Base-by-base conservation (phyloP, 257 asterid genomes). In the Nicotiana benthamiana region DNA sequence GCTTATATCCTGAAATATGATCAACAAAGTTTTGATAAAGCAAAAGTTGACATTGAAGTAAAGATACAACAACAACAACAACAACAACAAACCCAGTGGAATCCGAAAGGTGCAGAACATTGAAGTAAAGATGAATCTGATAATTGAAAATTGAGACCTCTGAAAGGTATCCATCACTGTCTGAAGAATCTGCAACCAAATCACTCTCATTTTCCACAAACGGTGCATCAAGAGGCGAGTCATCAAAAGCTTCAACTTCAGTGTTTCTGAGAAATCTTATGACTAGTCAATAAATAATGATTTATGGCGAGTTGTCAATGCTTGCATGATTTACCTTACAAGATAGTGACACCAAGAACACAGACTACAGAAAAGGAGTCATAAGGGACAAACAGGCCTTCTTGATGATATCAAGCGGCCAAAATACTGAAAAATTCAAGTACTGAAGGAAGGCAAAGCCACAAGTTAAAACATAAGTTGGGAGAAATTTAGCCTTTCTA, bases 101-200 rank as follows among this genome's bases (percentile, higher is more conserved):
- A 40, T 40, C 12, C 48, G 12, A 9, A 0, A 40, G 48, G 48
- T 8, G 48, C 48, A 9, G 48, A 40, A 67, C 84, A 27, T 48
- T 80, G n/a, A 76, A 80, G 70, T 64, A 83, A 61, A 54, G 36
- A 77, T 48, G n/a, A 40, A 40, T 40, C 48, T 9, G 48, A 40
- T 9, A 66, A 80, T 82, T 80, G 77, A 60, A 84, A 83, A 36
- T 26, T 79, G 28, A 82, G 82, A 96, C 99, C 98, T 96, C 99
- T 16, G 97, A 91, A 79, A 96, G 96, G 85, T 92, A 96, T 83
- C 98, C 99, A 85, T 94, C 98, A 87, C 97, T 94, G 75, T 96
- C 99, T 74, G 95, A 92, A 81, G 86, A 90, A 80, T 90, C 88
- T 56, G 67, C 92, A 80, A 82, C 81, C 82, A 67, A 91, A 46